Evolutionary conservation across 805 yeast genomes (phyloP), one percentile per base, ranked within the genome.

Genomic region (Starmerella davenportii): DNA sequence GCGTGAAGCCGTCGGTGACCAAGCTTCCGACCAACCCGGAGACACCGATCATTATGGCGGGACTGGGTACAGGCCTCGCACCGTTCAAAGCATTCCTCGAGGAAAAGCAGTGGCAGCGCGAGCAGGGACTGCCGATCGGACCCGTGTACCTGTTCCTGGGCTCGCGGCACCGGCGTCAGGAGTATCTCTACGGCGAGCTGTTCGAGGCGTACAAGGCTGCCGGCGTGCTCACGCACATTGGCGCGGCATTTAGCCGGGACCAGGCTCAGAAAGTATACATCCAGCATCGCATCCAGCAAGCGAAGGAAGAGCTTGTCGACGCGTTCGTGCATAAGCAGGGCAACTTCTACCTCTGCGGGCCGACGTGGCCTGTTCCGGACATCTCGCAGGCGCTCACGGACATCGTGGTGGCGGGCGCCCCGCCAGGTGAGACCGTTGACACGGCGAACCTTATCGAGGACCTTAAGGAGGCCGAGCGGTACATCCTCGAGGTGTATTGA

Each of bases 331-430:
- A 65, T 46, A 69, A 84, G 62, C 64, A 76, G 41, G 96, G 96
- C 41, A 76, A 84, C 20, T 87, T 87, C 71, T 87, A 87, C 64
- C 68, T 87, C 57, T 87, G 96, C 73, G 96, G 96, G 45, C 96
- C 96, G 32, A 87, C 95, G 2, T 87, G 96, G 96, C 96, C 96
- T 25, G 95, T 87, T 54, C 95, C 96, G 9, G 95, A 85, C 58
- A 79, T 87, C 51, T 79, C 94, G 38, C 78, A 76, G 33, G 93
- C 94, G 51, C 65, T 87, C 49, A 78, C 78, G 53, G 93, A 81
- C 47, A 78, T 87, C 50, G 68, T 84, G 37, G 59, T 60, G 19
- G 68, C 69, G 34, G 93, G 80, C 46, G 93, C 93, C 20, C 65
- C 63, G 38, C 68, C 64, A 39, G 92, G 90, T 40, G 69, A 66